Percentiles rank a stretch among this genome's conserved stretches.
Evolutionary conservation across 2,329 filamentous ascomycete species (phyloP).

Genomic region (Sporothrix pallida): DNA sequence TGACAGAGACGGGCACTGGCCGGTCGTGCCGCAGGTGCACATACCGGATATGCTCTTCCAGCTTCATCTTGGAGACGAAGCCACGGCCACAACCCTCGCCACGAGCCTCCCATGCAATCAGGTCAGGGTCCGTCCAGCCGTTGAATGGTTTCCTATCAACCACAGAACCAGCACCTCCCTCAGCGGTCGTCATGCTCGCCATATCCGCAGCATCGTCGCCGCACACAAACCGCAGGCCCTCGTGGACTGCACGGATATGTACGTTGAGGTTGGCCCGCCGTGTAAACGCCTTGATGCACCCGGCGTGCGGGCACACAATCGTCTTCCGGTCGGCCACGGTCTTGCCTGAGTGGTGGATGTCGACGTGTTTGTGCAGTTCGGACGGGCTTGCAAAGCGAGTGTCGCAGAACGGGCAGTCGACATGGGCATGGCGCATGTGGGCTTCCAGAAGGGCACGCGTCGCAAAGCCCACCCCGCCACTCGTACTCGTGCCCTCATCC

Average conservation of each 20-base stretch:
- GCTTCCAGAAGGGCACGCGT: slow-evolving; percentile 73
- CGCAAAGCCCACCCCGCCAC: slow-evolving; percentile 61
- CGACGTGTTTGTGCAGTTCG: slow-evolving; percentile 76
- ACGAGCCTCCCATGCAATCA: slow-evolving; percentile 64
- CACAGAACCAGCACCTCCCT: background rate
- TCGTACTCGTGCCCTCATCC: slow-evolving; percentile 42
- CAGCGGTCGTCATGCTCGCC: background rate
- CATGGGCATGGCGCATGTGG: slow-evolving; percentile 75
- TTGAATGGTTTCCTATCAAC: slow-evolving; percentile 33
- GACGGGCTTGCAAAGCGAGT: slow-evolving; percentile 68
- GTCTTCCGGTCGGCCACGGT: slow-evolving; percentile 67
- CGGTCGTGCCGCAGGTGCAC: slow-evolving; percentile 72
- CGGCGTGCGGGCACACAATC: slow-evolving; percentile 68
- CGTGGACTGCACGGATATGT: slow-evolving; percentile 78
- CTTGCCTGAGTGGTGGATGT: slow-evolving; percentile 72
- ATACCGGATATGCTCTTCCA: slow-evolving; percentile 85
- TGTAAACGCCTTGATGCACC: slow-evolving; percentile 79
- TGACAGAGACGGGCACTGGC: slow-evolving; percentile 43
- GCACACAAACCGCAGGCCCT: slow-evolving; percentile 79
- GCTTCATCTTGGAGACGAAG: slow-evolving; percentile 76
- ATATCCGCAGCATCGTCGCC: slow-evolving; percentile 61
- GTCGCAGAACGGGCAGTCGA: slow-evolving; percentile 77
- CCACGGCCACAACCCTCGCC: slow-evolving; percentile 73
- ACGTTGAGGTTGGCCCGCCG: slow-evolving; percentile 81
- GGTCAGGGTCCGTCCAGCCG: slow-evolving; percentile 56